phyloP scores from a whole-genome alignment of 2,329 filamentous ascomycete species.

The Cadophora sp. region DNA sequence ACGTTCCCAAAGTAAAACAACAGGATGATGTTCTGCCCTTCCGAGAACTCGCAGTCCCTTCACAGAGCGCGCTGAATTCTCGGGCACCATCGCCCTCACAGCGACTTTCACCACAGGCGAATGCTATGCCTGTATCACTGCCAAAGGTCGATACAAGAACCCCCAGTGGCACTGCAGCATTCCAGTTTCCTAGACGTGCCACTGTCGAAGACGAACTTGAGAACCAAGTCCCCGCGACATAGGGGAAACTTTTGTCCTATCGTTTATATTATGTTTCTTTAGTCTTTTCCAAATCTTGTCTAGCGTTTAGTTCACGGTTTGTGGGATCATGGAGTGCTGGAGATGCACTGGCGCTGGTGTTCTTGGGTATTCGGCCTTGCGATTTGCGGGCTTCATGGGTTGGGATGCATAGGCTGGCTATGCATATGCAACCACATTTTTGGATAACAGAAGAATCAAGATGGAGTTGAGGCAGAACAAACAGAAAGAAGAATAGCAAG shows the following conservation, averaged over 20 bases:
- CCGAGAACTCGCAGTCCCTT: slow-evolving; percentile 28
- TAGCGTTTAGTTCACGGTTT: slow-evolving; percentile 7
- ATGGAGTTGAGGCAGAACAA: not conserved
- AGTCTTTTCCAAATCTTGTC: not conserved
- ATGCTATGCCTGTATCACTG: slow-evolving; percentile 35
- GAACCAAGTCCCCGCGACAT: slow-evolving; percentile 6
- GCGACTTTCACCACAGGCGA: slow-evolving; percentile 30
- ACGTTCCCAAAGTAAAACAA: slow-evolving; percentile 24
- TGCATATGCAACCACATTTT: slow-evolving; percentile 7
- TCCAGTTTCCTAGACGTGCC: slow-evolving; percentile 53
- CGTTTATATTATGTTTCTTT: slow-evolving; percentile 11
- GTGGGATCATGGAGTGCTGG: not conserved
- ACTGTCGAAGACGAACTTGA: slow-evolving; percentile 26
- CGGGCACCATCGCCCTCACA: slow-evolving; percentile 27
- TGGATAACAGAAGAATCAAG: not conserved
- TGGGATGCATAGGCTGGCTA: slow-evolving; percentile 20
- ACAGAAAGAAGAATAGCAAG: not conserved
- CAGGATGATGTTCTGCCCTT: slow-evolving; percentile 23
- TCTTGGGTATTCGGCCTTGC: slow-evolving; percentile 11
- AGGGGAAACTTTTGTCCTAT: not conserved
- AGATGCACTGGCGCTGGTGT: slow-evolving; percentile 22
- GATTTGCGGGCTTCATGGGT: slow-evolving; percentile 18
- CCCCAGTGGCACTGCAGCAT: slow-evolving; percentile 55
- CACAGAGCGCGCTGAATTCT: slow-evolving; percentile 31
- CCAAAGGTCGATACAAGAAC: slow-evolving; percentile 32